A percentile compares a stretch with the other conserved stretches of the same genome.
Evolutionary conservation across 2,329 filamentous ascomycete genomes (phyloP).

Genomic region (Tolypocladium ovalisporum): DNA sequence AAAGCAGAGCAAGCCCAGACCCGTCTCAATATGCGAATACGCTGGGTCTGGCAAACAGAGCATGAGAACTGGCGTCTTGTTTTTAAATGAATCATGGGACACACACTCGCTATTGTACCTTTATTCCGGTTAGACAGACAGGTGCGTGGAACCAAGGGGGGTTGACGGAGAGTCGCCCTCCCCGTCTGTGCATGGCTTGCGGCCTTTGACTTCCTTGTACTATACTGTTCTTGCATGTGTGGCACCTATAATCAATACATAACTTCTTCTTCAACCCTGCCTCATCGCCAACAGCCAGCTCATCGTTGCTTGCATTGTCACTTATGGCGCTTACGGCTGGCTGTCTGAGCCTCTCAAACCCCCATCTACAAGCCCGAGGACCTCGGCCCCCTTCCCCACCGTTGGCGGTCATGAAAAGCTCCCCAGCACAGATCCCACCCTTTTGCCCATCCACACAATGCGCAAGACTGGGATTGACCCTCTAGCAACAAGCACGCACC

Average conservation of each 20-base stretch:
- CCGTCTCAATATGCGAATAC: background rate
- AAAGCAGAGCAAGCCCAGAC: background rate
- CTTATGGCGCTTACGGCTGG: no score
- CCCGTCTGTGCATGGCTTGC: background rate
- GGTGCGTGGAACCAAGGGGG: background rate
- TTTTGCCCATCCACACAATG: background rate
- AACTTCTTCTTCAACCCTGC: background rate
- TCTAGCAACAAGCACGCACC: background rate
- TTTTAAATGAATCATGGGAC: background rate
- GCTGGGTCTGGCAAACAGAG: background rate
- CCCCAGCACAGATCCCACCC: background rate
- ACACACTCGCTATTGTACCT: background rate
- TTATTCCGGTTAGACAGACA: background rate
- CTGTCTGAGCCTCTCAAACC: background rate
- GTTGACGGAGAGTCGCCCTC: background rate
- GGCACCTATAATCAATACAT: background rate
- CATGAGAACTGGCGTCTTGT: constrained; percentile 7
- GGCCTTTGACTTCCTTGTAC: background rate
- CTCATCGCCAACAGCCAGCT: no score
- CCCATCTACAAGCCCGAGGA: background rate
- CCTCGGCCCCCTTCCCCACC: no score
- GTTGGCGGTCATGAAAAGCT: no score
- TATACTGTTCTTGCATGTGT: background rate
- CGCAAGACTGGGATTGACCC: background rate
- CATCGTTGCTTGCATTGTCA: no score